Evolutionary conservation across 306 rosid species (phyloP).

Genomic region (Quercus engelmannii): DNA sequence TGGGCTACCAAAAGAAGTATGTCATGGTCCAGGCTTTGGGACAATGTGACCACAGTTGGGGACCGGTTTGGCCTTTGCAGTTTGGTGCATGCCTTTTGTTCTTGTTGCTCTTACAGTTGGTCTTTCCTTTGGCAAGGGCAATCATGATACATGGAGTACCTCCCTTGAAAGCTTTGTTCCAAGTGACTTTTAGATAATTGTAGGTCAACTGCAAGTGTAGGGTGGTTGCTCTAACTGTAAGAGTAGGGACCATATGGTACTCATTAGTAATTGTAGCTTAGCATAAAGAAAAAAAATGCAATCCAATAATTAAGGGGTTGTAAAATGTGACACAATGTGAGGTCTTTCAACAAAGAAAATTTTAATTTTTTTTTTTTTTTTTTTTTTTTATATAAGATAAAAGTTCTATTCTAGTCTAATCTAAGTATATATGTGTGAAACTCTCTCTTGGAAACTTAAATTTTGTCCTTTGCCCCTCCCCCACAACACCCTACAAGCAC

Average conservation of each 20-base stretch:
- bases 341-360: too few relatives aligned
- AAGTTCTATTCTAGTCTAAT: too few relatives aligned
- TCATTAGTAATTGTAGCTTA: background rate
- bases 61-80: background rate
- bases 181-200: background rate
- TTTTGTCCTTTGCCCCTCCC: rapidly evolving
- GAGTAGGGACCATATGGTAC: background rate
- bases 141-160: background rate
- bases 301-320: too few relatives aligned
- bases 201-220: background rate
- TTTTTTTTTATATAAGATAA: too few relatives aligned
- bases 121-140: background rate
- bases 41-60: background rate
- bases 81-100: background rate
- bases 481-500: too few relatives aligned
- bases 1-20: background rate
- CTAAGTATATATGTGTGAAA: too few relatives aligned
- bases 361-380: too few relatives aligned
- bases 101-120: background rate
- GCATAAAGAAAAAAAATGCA: too few relatives aligned
- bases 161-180: background rate
- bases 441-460: rapidly evolving
- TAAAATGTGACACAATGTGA: too few relatives aligned
- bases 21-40: background rate
- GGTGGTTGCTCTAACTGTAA: background rate